Evolutionary conservation across 805 yeast species (phyloP), one percentile per base, ranked within the genome.

Genomic region (Sugiyamaella chiloensis): DNA sequence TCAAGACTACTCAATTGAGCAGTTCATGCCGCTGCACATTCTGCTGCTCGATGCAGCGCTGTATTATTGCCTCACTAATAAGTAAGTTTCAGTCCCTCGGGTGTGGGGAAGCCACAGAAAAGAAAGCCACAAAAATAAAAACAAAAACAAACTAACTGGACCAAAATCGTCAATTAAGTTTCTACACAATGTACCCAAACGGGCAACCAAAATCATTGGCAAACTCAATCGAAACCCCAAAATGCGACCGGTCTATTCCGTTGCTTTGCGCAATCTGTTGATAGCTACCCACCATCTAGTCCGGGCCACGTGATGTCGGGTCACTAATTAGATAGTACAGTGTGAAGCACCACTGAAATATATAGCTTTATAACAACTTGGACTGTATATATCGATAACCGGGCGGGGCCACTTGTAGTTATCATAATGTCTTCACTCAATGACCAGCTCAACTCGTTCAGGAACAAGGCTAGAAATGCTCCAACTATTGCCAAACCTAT

Each of bases 391-490:
- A 6, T n/a, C 6, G 34, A 14, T 6, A 29, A 29, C 34, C 34
- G 17, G 16, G 34, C 40, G n/a, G n/a, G n/a, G n/a, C n/a, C n/a
- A n/a, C n/a, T n/a, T n/a, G n/a, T n/a, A n/a, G n/a, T n/a, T n/a
- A n/a, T 21, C 46, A 23, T n/a, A 47, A 62, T 62, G 68, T 59
- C 66, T 35, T 64, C 79, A 4, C 60, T 78, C 31, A 65, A 76
- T 49, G 81, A 77, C 51, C 80, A 83, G 66, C 68, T 83, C 47
- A 80, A 78, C 61, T 84, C 85, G 48, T 82, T 83, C 71, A 78
- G 75, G 60, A 79, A 71, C 60, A 75, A 78, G 49, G 76, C 81
- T 53, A 78, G 80, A 58, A 67, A 77, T 2, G 80, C 84, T 3
- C 79, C 85, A 0, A 51, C 55, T n/a, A 42, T 62, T 21, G 49